These are phyloP conservation scores for Ustilago trichophora DNA, from an alignment of 1,284 basidiomycete genomes.

Conservation along the genomic window DNA sequence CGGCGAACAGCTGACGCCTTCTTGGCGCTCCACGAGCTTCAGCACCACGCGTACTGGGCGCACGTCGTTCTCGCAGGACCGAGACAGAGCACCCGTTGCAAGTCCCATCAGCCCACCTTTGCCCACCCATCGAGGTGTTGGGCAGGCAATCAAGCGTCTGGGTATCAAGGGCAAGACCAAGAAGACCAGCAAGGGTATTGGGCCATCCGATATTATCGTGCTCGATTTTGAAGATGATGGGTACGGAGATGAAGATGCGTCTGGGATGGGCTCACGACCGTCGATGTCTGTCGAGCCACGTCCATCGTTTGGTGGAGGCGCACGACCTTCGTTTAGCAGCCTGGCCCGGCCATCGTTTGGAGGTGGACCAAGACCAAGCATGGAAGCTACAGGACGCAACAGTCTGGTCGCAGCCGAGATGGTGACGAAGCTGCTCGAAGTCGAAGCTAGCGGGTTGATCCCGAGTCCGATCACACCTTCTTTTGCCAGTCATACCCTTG, in stretches of 20 bases:
- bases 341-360: conserved; percentile 14
- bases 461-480: conserved; percentile 22
- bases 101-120: conserved; percentile 37
- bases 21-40: conserved; percentile 27
- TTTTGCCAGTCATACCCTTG: conserved; percentile 6
- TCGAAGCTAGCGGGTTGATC: conserved; percentile 12
- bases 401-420: conserved; percentile 11
- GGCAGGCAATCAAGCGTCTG: conserved; percentile 23
- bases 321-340: conserved; percentile 19
- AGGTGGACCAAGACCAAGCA: conserved; percentile 14
- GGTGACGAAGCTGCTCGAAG: conserved; percentile 17
- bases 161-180: conserved; percentile 20
- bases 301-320: conserved; percentile 20
- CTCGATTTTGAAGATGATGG: conserved; percentile 11
- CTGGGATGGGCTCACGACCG: conserved; percentile 6
- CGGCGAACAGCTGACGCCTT: conserved; percentile 24
- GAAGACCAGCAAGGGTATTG: conserved; percentile 30
- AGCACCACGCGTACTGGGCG: conserved; percentile 13
- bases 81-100: conserved; percentile 37
- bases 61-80: conserved; percentile 41
- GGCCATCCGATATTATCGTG: conserved; percentile 19
- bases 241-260: neutral
- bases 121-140: conserved; percentile 10
- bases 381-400: conserved; percentile 13
- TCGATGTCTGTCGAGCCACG: conserved; percentile 27